Conservation (phyloP, 768 basidiomycete genomes). For the Phanerodontia chrysosporium region DNA sequence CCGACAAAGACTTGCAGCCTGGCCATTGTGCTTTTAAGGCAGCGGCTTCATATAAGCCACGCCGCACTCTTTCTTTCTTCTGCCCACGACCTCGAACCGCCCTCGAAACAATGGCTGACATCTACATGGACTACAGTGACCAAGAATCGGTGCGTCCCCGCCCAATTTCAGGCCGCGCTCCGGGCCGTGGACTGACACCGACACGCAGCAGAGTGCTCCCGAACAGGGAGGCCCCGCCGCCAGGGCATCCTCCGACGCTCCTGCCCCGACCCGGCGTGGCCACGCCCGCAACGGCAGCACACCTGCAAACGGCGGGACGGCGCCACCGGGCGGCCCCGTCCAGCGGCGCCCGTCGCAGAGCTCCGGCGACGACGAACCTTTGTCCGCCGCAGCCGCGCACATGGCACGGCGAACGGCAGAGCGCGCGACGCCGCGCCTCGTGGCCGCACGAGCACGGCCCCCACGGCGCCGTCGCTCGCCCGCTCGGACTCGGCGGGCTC, state of each 20-base stretch:
- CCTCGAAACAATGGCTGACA: not conserved
- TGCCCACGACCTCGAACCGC: not conserved
- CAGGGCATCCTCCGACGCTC: not conserved
- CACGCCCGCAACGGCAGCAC: not conserved
- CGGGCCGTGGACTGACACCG: not conserved
- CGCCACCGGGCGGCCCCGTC: not conserved
- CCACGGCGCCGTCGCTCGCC: not conserved
- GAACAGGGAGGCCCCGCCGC: not conserved
- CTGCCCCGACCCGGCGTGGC: not conserved
- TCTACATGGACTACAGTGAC: not conserved
- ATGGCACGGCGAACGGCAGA: not conserved
- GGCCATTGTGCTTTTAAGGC: not conserved
- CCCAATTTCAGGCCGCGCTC: not conserved
- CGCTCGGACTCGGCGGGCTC: not conserved
- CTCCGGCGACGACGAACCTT: constrained; percentile 53
- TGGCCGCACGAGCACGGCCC: not conserved
- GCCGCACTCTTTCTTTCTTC: not conserved
- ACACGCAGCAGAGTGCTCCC: not conserved
- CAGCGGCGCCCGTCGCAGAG: not conserved
- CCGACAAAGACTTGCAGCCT: not conserved
- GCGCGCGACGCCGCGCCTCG: not conserved
- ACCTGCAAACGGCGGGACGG: not conserved
- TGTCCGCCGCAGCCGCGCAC: constrained; percentile 39
- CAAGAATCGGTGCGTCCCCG: not conserved
- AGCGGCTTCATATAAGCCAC: not conserved